phyloP scores from a whole-genome alignment of 768 basidiomycete species.

The Lentinula lateritia region DNA sequence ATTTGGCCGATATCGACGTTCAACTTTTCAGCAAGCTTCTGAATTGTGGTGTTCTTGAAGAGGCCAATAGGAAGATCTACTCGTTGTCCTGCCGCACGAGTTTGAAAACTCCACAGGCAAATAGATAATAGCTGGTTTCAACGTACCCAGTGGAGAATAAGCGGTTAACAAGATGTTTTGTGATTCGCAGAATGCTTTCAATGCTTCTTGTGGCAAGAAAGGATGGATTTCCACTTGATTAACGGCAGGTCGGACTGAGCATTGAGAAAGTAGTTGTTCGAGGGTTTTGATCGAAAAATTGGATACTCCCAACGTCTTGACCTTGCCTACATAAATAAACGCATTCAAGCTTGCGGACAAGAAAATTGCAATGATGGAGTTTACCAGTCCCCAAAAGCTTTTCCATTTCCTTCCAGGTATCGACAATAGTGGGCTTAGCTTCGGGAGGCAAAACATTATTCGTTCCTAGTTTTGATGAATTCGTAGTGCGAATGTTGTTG shows the following conservation, averaged over 20 bases:
- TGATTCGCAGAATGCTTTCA: conserved; percentile 37
- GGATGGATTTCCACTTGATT: conserved; percentile 53
- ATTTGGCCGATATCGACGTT: conserved; percentile 36
- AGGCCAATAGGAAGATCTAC: too few relatives aligned
- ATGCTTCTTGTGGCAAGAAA: conserved; percentile 24
- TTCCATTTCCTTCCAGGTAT: conserved; percentile 26
- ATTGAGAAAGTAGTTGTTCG: neutral
- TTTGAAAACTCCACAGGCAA: too few relatives aligned
- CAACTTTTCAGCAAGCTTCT: conserved; percentile 34
- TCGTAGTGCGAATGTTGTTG: too few relatives aligned
- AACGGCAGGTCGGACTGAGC: neutral
- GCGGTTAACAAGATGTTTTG: conserved; percentile 46
- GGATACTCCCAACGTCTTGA: neutral
- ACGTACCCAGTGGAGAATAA: conserved; percentile 46
- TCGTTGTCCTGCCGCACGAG: too few relatives aligned
- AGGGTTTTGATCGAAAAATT: conserved; percentile 4
- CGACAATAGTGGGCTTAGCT: conserved; percentile 21
- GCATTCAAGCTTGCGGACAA: neutral
- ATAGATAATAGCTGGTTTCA: neutral
- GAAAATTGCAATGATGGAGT: too few relatives aligned
- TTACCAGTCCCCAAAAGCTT: conserved; percentile 13
- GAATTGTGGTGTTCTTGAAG: conserved; percentile 22
- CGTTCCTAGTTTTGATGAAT: neutral
- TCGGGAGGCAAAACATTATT: conserved; percentile 11
- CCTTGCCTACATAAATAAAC: neutral